Conservation (phyloP, 352 stramenopile species). For the Phytophthora citrophthora region DNA sequence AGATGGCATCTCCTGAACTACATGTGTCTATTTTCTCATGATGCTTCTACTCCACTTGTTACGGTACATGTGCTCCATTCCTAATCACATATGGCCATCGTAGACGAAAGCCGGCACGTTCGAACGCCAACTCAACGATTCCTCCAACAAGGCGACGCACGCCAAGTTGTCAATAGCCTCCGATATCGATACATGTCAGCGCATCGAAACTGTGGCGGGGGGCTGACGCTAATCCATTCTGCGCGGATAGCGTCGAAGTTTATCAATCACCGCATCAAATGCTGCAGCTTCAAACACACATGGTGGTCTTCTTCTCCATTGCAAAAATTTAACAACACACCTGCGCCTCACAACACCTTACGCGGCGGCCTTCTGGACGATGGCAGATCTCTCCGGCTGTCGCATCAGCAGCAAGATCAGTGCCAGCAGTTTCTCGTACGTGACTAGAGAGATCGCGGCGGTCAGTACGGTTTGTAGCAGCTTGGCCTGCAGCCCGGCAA, state of each 20-base stretch:
- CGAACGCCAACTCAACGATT: constrained; percentile 1
- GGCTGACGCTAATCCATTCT: no score
- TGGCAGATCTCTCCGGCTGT: constrained; percentile 36
- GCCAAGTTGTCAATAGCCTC: background rate
- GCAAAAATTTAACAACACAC: constrained; percentile 19
- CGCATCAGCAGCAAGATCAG: constrained; percentile 64
- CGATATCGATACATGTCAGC: background rate
- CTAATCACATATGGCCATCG: constrained; percentile 6
- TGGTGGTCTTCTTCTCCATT: constrained; percentile 13
- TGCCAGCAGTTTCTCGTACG: constrained; percentile 92
- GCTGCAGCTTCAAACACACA: constrained; percentile 6
- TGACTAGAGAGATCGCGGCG: constrained; percentile 92
- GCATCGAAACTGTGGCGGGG: constrained; percentile 3
- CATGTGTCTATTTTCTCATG: no score
- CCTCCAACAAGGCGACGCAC: background rate
- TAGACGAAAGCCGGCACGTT: constrained; percentile 1
- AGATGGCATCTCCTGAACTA: no score
- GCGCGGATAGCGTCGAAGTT: no score
- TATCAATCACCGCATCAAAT: constrained; percentile 5
- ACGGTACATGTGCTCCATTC: background rate
- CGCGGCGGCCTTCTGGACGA: constrained; percentile 48
- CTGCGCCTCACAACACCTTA: constrained; percentile 20
- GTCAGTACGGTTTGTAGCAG: constrained; percentile 95
- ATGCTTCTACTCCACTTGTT: background rate
- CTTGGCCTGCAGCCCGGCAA: constrained; percentile 93